phyloP scores from a whole-genome alignment of 2,329 filamentous ascomycete species.

The Apiospora phragmitis region DNA sequence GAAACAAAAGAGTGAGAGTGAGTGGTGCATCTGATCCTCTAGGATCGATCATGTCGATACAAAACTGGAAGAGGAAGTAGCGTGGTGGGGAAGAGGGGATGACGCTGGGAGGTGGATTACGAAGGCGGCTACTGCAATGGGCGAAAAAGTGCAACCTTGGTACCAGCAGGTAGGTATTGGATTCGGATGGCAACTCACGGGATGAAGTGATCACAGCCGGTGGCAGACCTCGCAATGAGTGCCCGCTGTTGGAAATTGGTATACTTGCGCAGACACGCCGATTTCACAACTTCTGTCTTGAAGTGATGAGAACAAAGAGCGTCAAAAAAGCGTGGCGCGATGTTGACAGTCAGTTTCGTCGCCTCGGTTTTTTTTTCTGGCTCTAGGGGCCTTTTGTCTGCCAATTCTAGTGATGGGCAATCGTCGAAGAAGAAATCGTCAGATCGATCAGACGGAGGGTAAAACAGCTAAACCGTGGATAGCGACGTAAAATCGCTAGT shows the following conservation, averaged over 20 bases:
- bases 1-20: neutral
- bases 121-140: neutral
- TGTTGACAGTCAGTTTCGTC: conserved; percentile 8
- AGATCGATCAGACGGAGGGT: neutral
- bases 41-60: conserved; percentile 6
- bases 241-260: conserved; percentile 15
- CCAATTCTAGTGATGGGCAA: conserved; percentile 4
- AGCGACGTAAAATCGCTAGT: conserved; percentile 7
- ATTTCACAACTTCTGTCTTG: conserved; percentile 4
- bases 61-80: conserved; percentile 3
- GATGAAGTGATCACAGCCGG: conserved; percentile 42
- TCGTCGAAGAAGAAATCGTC: neutral
- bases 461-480: conserved; percentile 5
- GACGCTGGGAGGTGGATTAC: conserved; percentile 9
- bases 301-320: neutral
- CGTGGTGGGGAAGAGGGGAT: conserved; percentile 12
- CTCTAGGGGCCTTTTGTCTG: neutral
- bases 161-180: conserved; percentile 20
- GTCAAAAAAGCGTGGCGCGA: conserved; percentile 9
- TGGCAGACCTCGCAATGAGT: conserved; percentile 25
- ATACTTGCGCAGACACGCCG: conserved; percentile 6
- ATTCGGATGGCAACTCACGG: conserved; percentile 32
- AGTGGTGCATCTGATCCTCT: neutral
- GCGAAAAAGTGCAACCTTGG: conserved; percentile 11
- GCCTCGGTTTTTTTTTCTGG: conserved; percentile 6